Evolutionary conservation across 257 asterid genomes (phyloP).

Genomic region (Plantago elongata): DNA sequence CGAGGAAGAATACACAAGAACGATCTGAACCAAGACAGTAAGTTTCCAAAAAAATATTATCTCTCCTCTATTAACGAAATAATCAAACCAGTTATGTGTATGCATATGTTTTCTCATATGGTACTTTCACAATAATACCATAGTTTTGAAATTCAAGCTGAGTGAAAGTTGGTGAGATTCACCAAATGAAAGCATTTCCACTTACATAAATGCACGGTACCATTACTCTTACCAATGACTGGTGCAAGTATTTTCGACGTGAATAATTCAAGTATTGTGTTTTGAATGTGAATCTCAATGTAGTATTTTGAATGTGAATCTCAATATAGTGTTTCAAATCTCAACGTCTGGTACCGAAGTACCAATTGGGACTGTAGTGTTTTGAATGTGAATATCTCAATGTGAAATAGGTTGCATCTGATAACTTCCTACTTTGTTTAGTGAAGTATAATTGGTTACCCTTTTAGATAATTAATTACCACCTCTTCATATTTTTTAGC

Average conservation of each 20-base stretch:
- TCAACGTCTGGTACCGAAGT: too few relatives aligned
- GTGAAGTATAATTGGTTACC: too few relatives aligned
- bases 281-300: too few relatives aligned
- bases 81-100: conserved; percentile 8
- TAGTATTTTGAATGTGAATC: not conserved
- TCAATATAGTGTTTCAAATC: not conserved
- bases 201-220: too few relatives aligned
- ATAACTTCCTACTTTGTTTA: too few relatives aligned
- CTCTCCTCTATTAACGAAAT: not conserved
- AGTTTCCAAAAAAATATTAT: conserved; percentile 21
- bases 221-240: too few relatives aligned
- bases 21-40: conserved; percentile 92
- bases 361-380: not conserved
- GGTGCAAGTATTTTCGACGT: too few relatives aligned
- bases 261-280: not conserved
- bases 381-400: not conserved
- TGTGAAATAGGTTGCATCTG: too few relatives aligned
- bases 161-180: too few relatives aligned
- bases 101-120: conserved; percentile 1
- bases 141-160: not conserved
- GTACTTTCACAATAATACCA: conserved; percentile 4
- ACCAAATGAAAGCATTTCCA: too few relatives aligned
- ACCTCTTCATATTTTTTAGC: too few relatives aligned
- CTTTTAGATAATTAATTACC: too few relatives aligned
- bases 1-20: conserved; percentile 80